Base-by-base conservation (phyloP, 768 basidiomycete species). In the Serendipita vermifera region DNA sequence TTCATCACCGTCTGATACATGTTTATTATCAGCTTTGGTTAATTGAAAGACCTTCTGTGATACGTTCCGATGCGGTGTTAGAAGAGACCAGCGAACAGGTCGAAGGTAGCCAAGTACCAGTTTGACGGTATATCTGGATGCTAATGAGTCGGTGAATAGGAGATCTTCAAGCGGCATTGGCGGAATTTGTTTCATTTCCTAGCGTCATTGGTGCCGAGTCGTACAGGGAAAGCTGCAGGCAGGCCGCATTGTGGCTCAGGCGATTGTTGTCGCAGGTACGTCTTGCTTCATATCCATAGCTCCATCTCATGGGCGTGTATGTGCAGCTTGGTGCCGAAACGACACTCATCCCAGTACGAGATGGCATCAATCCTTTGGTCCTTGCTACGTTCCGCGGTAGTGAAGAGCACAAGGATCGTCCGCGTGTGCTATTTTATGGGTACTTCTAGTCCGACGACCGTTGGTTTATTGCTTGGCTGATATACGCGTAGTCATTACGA, bases 371-470 rank as follows among this genome's bases (percentile, higher is more conserved):
- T 65, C 94, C 96, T 0, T 73, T 98, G 6, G 92, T 98, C 0
- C 74, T 96, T 7, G 93, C 85, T 0, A 91, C 81, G 1, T 99
- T 98, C 67, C 73, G 75, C 33, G 87, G 90, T 3, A 76, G 78
- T 76, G 82, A 63, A 72, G 75, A 2, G 74, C 77, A 60, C 67
- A 71, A 55, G 17, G 57, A 54, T 26, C 61, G 58, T 58, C 86
- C 80, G 5, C 77, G 93, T 3, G 75, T 98, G 2, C 71, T 97
- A 11, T 93, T 94, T 68, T 99, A 98, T 61, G 94, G 92, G 82
- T 87, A 63, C 24, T 75, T 62, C 22, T 26, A 27, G n/a, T 27
- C 55, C 33, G 33, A 9, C 36, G 32, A 20, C 51, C 36, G 26
- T 24, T 31, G 14, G 27, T 43, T 26, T 17, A 33, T 33, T 57